Evolutionary conservation across 1,139 yeast genomes (phyloP).

Genomic region (Yamadazyma triangularis): DNA sequence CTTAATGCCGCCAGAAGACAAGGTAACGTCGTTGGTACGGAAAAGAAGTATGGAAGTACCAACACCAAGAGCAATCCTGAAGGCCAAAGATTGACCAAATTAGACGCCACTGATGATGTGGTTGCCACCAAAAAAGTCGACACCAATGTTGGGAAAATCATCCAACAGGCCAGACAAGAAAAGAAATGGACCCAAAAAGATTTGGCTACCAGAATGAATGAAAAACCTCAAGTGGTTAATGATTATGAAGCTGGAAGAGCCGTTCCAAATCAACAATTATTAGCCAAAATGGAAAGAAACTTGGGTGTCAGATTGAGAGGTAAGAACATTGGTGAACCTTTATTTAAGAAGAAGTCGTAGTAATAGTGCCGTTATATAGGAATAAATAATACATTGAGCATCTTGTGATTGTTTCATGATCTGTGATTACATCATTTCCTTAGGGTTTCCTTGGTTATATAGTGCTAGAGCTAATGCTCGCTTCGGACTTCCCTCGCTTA

Average conservation of each 20-base stretch:
- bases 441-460: too few relatives aligned
- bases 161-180: constrained; percentile 81
- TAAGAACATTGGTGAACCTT: constrained; percentile 89
- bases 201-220: constrained; percentile 90
- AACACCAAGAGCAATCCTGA: constrained; percentile 70
- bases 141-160: constrained; percentile 79
- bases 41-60: constrained; percentile 82
- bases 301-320: constrained; percentile 95
- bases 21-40: constrained; percentile 86
- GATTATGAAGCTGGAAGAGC: constrained; percentile 98
- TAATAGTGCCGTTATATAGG: too few relatives aligned
- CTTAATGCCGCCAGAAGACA: constrained; percentile 91
- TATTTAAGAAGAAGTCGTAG: constrained; percentile 49
- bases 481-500: too few relatives aligned
- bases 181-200: constrained; percentile 92
- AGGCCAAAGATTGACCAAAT: constrained; percentile 90
- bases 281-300: constrained; percentile 90
- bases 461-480: too few relatives aligned
- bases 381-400: too few relatives aligned
- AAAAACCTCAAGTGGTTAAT: constrained; percentile 91
- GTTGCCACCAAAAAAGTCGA: constrained; percentile 91
- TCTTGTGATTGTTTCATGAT: too few relatives aligned
- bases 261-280: constrained; percentile 90
- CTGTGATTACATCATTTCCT: too few relatives aligned
- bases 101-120: constrained; percentile 91